These are phyloP conservation scores for Amborella trichopoda DNA, from an alignment of 164 flowering plant species.

Conservation along the genomic window DNA sequence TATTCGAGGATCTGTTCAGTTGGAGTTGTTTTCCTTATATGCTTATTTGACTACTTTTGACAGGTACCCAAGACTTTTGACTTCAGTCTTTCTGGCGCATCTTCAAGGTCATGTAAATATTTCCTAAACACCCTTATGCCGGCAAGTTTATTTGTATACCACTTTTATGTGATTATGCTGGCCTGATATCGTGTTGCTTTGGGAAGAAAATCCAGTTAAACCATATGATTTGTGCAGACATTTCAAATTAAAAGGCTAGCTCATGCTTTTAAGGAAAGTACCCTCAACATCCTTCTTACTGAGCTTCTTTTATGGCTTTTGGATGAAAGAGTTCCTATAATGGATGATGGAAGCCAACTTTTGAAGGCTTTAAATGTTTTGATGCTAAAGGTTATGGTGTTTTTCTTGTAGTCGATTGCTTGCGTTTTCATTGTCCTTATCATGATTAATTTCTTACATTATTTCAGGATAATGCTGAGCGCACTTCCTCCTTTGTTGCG, in stretches of 20 bases:
- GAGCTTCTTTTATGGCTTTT: constrained; percentile 97
- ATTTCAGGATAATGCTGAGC: constrained; percentile 91
- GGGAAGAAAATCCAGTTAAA: no score
- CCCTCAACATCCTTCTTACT: constrained; percentile 79
- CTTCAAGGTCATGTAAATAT: constrained; percentile 98
- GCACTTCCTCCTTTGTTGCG: constrained; percentile 91
- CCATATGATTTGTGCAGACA: no score
- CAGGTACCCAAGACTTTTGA: constrained; percentile 94
- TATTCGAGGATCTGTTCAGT: background rate
- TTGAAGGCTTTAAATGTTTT: constrained; percentile 91
- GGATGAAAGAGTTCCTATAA: constrained; percentile 91
- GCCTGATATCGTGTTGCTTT: no score
- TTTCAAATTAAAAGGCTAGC: constrained; percentile 90
- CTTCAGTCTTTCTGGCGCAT: constrained; percentile 82
- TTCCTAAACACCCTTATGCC: constrained; percentile 96
- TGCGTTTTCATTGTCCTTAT: no score
- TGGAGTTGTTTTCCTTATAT: no score
- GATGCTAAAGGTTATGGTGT: constrained; percentile 96
- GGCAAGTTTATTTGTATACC: no score
- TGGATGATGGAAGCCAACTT: constrained; percentile 99
- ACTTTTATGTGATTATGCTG: no score
- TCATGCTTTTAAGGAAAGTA: constrained; percentile 85
- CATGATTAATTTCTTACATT: background rate
- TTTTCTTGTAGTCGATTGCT: background rate
- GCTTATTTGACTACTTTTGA: no score